Conservation (phyloP, 345 rosid genomes). For the Populus simonii region DNA sequence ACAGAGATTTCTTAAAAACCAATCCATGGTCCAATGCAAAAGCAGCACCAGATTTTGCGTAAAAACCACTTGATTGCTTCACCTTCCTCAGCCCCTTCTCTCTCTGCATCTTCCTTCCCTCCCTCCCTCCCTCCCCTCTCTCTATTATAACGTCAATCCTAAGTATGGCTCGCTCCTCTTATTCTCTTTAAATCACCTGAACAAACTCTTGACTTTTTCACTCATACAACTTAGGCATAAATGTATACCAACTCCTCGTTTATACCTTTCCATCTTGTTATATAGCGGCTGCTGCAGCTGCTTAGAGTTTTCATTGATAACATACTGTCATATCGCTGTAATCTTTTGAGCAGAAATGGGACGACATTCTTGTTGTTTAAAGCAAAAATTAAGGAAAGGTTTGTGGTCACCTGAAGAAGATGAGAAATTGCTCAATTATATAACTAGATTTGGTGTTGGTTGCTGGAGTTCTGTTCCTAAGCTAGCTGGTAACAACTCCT, state of each 20-base stretch:
- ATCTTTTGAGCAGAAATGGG: conserved; percentile 30
- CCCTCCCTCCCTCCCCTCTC: conserved; percentile 19
- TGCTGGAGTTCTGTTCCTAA: conserved; percentile 81
- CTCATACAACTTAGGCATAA: not conserved
- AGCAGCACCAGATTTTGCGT: conserved; percentile 59
- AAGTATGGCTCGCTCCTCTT: conserved; percentile 45
- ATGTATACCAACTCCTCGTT: conserved; percentile 15
- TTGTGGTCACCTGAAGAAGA: conserved; percentile 80
- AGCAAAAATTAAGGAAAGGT: conserved; percentile 65
- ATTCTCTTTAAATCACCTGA: conserved; percentile 31
- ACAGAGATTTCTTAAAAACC: conserved; percentile 49
- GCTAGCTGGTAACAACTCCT: conserved; percentile 44
- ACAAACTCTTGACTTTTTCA: conserved; percentile 12
- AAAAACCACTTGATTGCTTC: conserved; percentile 60
- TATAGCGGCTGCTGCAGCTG: not conserved
- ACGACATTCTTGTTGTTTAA: conserved; percentile 51
- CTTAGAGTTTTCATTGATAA: conserved; percentile 9
- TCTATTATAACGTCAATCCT: conserved; percentile 47
- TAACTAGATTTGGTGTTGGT: conserved; percentile 56
- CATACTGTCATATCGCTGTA: not conserved
- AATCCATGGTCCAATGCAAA: conserved; percentile 47
- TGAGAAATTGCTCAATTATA: conserved; percentile 57
- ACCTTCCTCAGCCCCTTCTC: conserved; percentile 34
- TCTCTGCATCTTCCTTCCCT: conserved; percentile 8
- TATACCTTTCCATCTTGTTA: not conserved